Conservation (phyloP, 1,284 basidiomycete species). For the Sanguinoderma infundibulare region DNA sequence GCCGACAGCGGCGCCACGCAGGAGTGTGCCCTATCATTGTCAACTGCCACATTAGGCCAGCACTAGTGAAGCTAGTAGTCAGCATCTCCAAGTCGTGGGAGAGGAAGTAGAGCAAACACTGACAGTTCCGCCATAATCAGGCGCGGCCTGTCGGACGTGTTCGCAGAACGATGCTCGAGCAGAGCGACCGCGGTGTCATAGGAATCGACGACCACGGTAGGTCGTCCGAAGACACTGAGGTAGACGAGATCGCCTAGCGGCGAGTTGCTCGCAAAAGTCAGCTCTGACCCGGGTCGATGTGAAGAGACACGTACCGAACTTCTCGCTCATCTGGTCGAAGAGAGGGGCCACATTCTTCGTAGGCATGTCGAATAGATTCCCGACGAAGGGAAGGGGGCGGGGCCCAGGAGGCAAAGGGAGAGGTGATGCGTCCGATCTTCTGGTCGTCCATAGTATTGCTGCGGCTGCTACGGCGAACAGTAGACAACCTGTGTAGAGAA, state of each 20-base stretch:
- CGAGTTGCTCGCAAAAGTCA: not conserved
- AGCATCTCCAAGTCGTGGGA: not conserved
- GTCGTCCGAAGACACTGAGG: conserved; percentile 17
- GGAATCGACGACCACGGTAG: conserved; percentile 24
- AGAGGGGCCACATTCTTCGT: conserved; percentile 11
- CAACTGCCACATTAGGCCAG: conserved; percentile 15
- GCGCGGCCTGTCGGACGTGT: conserved; percentile 15
- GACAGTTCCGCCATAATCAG: conserved; percentile 20
- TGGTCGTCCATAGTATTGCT: not conserved
- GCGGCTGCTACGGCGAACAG: not conserved
- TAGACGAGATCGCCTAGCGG: conserved; percentile 22
- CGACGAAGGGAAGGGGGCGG: conserved; percentile 18
- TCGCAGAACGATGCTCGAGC: conserved; percentile 22
- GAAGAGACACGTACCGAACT: conserved; percentile 21
- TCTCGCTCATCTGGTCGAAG: conserved; percentile 14
- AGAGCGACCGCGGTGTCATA: conserved; percentile 22
- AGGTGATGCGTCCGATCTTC: not conserved
- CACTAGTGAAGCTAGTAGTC: conserved; percentile 5
- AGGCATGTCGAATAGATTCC: conserved; percentile 26
- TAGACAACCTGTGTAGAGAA: not conserved
- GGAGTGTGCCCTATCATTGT: conserved; percentile 8
- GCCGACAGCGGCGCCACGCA: conserved; percentile 14
- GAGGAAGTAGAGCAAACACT: not conserved
- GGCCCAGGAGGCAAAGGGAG: conserved; percentile 19
- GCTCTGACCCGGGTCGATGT: too few relatives aligned